These are phyloP conservation scores for Dimocarpus longan DNA, from an alignment of 345 rosid genomes.

Conservation along the genomic window DNA sequence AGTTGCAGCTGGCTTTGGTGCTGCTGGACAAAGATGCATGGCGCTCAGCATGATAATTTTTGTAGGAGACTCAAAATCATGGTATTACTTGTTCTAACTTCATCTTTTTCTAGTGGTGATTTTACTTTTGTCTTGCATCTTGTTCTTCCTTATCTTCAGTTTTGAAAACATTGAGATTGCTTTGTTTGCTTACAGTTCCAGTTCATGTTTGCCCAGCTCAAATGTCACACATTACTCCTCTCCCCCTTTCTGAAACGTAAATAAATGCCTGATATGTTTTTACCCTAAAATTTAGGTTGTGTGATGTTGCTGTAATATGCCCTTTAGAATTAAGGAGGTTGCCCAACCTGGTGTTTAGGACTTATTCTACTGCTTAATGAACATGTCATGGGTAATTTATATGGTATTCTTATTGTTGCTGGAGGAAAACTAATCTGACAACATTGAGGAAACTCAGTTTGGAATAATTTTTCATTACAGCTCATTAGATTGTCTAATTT, in stretches of 20 bases:
- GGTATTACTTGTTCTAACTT: conserved; percentile 44
- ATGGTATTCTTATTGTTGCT: not conserved
- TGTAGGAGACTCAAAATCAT: conserved; percentile 74
- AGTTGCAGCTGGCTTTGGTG: conserved; percentile 96
- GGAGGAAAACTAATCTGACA: not conserved
- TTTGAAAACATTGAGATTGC: not conserved
- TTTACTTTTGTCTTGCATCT: not conserved
- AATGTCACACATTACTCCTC: not conserved
- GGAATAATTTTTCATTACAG: conserved; percentile 1
- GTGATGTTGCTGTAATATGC: not conserved
- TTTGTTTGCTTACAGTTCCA: not conserved
- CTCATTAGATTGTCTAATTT: not conserved
- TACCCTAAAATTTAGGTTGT: not conserved
- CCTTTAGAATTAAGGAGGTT: not conserved
- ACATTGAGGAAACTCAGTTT: not conserved
- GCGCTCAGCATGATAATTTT: conserved; percentile 91
- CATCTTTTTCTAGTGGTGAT: not conserved
- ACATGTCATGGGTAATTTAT: not conserved
- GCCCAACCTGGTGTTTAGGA: not conserved
- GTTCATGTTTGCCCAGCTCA: not conserved
- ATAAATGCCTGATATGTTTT: not conserved
- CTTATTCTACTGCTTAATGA: not conserved
- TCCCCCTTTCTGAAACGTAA: not conserved
- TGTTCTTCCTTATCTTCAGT: not conserved
- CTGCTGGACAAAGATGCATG: conserved; percentile 99